Evolutionary conservation across 257 asterid genomes (phyloP).

Genomic region (Solanum clarkiae): DNA sequence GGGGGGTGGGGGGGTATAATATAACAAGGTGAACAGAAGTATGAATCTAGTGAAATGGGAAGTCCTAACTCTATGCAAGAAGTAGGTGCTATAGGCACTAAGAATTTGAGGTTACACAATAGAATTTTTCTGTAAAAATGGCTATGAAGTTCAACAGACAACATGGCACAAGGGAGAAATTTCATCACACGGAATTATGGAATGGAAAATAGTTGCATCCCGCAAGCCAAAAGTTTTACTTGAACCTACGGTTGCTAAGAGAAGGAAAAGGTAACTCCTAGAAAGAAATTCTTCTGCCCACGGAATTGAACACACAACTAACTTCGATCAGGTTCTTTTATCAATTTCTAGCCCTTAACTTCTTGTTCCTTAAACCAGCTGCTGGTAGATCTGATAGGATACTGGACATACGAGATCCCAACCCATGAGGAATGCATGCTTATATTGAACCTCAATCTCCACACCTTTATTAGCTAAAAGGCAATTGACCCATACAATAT

Average conservation of each 20-base stretch:
- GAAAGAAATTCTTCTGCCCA: neutral
- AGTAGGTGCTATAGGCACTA: neutral
- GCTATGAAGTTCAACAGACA: neutral
- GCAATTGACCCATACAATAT: neutral
- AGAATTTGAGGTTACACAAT: neutral
- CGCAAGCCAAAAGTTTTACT: neutral
- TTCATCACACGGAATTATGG: neutral
- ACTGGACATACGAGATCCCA: neutral
- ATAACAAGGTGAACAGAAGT: neutral
- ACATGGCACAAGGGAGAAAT: neutral
- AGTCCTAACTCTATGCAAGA: neutral
- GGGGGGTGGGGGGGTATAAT: neutral
- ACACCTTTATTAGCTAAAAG: neutral
- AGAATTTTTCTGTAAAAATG: neutral
- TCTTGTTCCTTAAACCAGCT: neutral
- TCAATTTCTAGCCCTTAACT: neutral
- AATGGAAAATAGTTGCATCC: neutral
- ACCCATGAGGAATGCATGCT: neutral
- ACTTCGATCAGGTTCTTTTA: neutral
- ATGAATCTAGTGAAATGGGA: neutral
- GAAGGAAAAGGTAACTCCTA: neutral
- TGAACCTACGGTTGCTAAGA: neutral
- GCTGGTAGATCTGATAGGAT: neutral
- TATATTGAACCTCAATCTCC: neutral
- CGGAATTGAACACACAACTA: neutral